Percentiles rank a stretch among this genome's conserved stretches.
Conservation (phyloP, 345 rosid genomes). For the Cochlearia excelsa region DNA sequence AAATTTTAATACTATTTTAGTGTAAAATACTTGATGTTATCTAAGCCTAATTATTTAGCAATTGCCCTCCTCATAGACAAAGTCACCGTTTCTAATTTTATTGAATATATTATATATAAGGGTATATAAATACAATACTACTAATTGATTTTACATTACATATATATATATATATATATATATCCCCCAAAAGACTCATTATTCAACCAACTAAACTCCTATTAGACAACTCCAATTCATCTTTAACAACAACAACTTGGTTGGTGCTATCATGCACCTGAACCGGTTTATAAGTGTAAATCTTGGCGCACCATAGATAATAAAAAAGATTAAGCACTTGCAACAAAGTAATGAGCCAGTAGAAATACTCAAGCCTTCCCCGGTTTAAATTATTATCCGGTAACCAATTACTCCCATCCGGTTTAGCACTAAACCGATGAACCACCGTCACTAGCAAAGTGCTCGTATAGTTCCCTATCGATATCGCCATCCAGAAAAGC, state of each 20-base stretch:
- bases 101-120: too few species aligned
- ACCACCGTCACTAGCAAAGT: slow-evolving; percentile 65
- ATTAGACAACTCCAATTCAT: slow-evolving; percentile 28
- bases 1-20: too few species aligned
- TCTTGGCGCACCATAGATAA: slow-evolving; percentile 51
- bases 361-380: slow-evolving; percentile 78
- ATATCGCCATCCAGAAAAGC: slow-evolving; percentile 67
- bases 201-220: slow-evolving; percentile 20
- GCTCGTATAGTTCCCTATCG: slow-evolving; percentile 67
- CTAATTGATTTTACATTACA: slow-evolving; percentile 17
- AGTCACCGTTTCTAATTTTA: too few species aligned
- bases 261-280: slow-evolving; percentile 43
- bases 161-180: too few species aligned
- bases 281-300: slow-evolving; percentile 70
- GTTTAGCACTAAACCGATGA: slow-evolving; percentile 59
- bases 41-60: too few species aligned
- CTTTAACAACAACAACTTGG: slow-evolving; percentile 26
- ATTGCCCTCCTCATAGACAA: too few species aligned
- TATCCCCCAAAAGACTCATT: slow-evolving; percentile 2
- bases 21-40: too few species aligned
- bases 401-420: slow-evolving; percentile 77
- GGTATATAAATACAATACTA: too few species aligned
- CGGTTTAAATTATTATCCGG: slow-evolving; percentile 67
- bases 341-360: slow-evolving; percentile 66
- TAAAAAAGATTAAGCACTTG: slow-evolving; percentile 60